phyloP scores from a whole-genome alignment of 2,329 filamentous ascomycete genomes.

The Leptographium flavum region DNA sequence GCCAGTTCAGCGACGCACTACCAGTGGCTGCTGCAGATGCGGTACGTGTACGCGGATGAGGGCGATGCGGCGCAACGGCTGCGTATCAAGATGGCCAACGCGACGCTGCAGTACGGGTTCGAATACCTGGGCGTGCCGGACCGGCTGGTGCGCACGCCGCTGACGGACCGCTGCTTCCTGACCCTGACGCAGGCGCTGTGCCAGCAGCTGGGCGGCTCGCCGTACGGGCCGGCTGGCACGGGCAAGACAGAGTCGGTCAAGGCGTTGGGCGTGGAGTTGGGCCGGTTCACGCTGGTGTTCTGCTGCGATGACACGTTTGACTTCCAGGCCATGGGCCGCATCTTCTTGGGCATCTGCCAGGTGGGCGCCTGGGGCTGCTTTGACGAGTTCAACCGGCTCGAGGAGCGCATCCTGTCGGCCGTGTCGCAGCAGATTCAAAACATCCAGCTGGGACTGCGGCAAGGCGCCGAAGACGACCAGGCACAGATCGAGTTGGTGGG shows the following conservation, averaged over 20 bases:
- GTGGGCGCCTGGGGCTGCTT: constrained; percentile 99
- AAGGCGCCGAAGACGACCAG: constrained; percentile 66
- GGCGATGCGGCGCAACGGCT: constrained; percentile 74
- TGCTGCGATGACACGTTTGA: constrained; percentile 99
- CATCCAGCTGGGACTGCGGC: constrained; percentile 89
- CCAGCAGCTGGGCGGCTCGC: constrained; percentile 88
- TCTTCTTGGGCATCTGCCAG: constrained; percentile 97
- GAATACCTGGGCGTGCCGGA: constrained; percentile 96
- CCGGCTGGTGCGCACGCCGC: constrained; percentile 84
- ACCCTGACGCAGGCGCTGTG: constrained; percentile 93
- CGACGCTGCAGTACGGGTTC: constrained; percentile 88
- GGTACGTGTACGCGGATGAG: constrained; percentile 74
- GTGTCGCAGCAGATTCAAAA: constrained; percentile 99
- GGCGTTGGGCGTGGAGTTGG: constrained; percentile 87
- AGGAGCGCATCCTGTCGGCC: constrained; percentile 92
- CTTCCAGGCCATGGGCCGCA: constrained; percentile 98
- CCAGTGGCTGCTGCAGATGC: constrained; percentile 92
- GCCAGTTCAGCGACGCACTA: constrained; percentile 69
- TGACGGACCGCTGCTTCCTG: constrained; percentile 96
- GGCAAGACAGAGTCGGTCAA: constrained; percentile 99
- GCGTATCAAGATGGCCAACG: constrained; percentile 92
- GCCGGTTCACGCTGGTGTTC: constrained; percentile 95
- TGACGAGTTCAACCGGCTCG: constrained; percentile 98
- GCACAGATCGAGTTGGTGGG: constrained; percentile 72
- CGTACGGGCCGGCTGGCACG: constrained; percentile 92